A percentile compares a stretch with the other conserved stretches of the same genome.
These are phyloP conservation scores for Globisporangium barbulae DNA, from an alignment of 352 stramenopile genomes.

Conservation along the genomic window DNA sequence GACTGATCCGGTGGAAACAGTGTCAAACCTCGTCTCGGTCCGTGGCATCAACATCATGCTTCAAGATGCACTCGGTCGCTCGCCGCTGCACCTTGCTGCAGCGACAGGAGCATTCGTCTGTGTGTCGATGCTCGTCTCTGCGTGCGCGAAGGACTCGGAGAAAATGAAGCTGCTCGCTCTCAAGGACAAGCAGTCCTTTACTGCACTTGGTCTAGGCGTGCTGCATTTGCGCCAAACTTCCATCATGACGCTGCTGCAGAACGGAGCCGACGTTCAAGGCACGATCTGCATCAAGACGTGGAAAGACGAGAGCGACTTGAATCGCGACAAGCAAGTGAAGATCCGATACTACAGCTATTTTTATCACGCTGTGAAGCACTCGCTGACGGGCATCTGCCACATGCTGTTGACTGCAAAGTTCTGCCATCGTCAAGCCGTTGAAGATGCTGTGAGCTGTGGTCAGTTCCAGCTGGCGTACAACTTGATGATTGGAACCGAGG, in stretches of 20 bases:
- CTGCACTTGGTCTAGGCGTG: constrained; percentile 51
- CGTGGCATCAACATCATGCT: constrained; percentile 32
- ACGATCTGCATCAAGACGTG: constrained; percentile 34
- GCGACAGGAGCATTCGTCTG: constrained; percentile 76
- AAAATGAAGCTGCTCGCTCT: constrained; percentile 34
- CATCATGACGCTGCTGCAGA: constrained; percentile 75
- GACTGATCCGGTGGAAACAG: constrained; percentile 71
- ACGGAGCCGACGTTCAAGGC: constrained; percentile 49
- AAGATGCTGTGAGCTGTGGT: constrained; percentile 63
- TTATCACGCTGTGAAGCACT: constrained; percentile 70
- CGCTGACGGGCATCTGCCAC: constrained; percentile 70
- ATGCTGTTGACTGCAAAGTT: constrained; percentile 76
- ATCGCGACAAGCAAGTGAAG: constrained; percentile 10
- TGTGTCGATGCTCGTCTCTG: constrained; percentile 53
- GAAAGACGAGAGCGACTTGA: constrained; percentile 1
- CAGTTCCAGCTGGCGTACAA: constrained; percentile 76
- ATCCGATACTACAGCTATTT: constrained; percentile 61
- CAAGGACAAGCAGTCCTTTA: constrained; percentile 44
- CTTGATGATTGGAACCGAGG: constrained; percentile 52
- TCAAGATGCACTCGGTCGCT: constrained; percentile 52
- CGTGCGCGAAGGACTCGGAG: constrained; percentile 16
- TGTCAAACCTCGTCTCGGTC: constrained; percentile 63
- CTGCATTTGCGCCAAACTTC: constrained; percentile 61
- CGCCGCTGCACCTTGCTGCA: constrained; percentile 60
- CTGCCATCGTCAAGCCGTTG: constrained; percentile 63